Percentiles rank a stretch among this genome's conserved stretches.
Conservation (phyloP, 2,329 filamentous ascomycete species). For the Tolypocladium ophioglossoides region DNA sequence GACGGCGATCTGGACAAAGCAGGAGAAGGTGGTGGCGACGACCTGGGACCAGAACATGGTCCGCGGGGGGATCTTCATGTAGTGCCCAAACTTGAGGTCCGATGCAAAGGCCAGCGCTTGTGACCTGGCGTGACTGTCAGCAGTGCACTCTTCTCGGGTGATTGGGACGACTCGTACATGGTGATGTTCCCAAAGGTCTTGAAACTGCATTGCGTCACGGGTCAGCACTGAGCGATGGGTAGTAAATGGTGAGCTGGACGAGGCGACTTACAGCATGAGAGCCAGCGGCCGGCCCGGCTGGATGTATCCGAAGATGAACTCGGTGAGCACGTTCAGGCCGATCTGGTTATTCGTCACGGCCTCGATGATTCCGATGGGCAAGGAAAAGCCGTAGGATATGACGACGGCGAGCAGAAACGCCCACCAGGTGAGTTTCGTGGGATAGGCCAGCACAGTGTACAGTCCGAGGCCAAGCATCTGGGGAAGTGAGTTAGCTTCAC, state of each 20-base stretch:
- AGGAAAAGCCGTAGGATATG: constrained; percentile 52
- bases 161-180: constrained; percentile 25
- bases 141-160: neutral
- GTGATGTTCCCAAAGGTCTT: constrained; percentile 54
- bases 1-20: constrained; percentile 54
- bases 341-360: constrained; percentile 62
- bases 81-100: constrained; percentile 62
- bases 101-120: constrained; percentile 54
- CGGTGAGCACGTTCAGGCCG: constrained; percentile 63
- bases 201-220: constrained; percentile 30
- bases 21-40: constrained; percentile 54
- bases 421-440: constrained; percentile 64
- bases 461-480: constrained; percentile 45
- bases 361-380: constrained; percentile 61
- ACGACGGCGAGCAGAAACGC: constrained; percentile 55
- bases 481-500: neutral
- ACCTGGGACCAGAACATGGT: constrained; percentile 59
- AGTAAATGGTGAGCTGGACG: neutral
- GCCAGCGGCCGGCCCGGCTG: constrained; percentile 61
- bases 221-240: neutral
- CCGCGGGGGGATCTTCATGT: constrained; percentile 60
- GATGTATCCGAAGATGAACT: constrained; percentile 67
- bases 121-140: constrained; percentile 20
- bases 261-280: constrained; percentile 52
- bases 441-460: constrained; percentile 45